Base-by-base conservation (phyloP, 1,284 basidiomycete species). In the Peniophora sp. region DNA sequence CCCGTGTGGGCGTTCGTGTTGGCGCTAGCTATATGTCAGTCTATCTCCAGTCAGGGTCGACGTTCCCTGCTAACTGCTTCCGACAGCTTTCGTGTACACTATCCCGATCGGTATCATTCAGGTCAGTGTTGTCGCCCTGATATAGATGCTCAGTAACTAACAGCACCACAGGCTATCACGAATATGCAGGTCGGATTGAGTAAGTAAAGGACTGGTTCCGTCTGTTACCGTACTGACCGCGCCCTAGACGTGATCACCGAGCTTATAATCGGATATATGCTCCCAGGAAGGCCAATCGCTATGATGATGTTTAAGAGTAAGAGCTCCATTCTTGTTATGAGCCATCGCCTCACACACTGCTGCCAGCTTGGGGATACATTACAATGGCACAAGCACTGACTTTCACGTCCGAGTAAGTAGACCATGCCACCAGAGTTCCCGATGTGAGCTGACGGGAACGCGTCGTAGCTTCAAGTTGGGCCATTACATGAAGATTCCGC, bases 1-100 rank as follows among this genome's bases (percentile, higher is more conserved):
- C 81, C 81, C 0, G 77, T 85, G 22, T 87, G 81, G 77, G 77
- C 73, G 24, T 70, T 78, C 49, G 60, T 80, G 8, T 65, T 78
- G 12, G 61, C 67, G 12, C 60, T 78, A 35, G n/a, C 66, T 39
- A 64, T 74, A 35, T 62, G 68, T 69, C 47, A 46, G 54, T 53
- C 5, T 41, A 8, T 20, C 37, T 41, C 18, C n/a, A n/a, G 6
- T 6, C n/a, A 41, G 5, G 37, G n/a, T n/a, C n/a, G n/a, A n/a
- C 37, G 6, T 41, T n/a, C 8, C 37, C 6, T 41, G 5, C 18
- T 41, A n/a, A 20, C n/a, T 20, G 18, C 18, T 8, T 8, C 48
- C 3, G 24, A 18, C 49, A 59, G 58, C 70, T 5, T 63, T 68
- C 42, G 52, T 69, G 18, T 85, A 81, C 59, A 67, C 76, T 12